A percentile compares a stretch with the other conserved stretches of the same genome.
These are phyloP conservation scores for Starmerella floricola DNA, from an alignment of 805 yeast genomes.

Conservation along the genomic window DNA sequence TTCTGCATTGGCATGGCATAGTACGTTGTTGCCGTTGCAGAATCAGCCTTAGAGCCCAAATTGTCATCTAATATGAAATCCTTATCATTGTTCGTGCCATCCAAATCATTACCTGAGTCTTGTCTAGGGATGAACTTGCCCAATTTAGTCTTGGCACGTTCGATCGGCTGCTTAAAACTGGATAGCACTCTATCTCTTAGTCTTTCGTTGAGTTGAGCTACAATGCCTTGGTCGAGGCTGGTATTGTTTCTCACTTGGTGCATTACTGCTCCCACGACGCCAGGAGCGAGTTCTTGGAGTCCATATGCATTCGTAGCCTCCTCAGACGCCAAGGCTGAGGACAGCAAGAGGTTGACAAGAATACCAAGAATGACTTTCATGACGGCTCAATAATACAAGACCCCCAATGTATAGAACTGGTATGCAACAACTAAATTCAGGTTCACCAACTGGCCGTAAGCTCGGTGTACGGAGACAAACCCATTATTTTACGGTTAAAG, in stretches of 20 bases:
- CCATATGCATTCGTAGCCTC: too few relatives aligned
- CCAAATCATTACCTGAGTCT: neutral
- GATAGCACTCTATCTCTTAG: neutral
- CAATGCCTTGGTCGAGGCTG: neutral
- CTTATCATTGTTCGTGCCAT: neutral
- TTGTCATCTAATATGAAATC: neutral
- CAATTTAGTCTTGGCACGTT: neutral
- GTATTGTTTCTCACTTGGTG: constrained; percentile 7
- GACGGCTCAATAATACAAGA: too few relatives aligned
- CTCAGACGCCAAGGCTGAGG: too few relatives aligned
- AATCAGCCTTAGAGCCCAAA: neutral
- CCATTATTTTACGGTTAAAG: too few relatives aligned
- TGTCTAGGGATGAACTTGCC: neutral
- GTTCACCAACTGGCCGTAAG: too few relatives aligned
- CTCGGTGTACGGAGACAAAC: too few relatives aligned
- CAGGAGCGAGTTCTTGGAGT: constrained; percentile 6
- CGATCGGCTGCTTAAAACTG: neutral
- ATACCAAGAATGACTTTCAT: too few relatives aligned
- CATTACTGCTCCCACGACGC: constrained; percentile 15
- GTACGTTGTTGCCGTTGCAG: neutral
- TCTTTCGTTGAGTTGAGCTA: constrained; percentile 8
- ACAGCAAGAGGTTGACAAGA: too few relatives aligned
- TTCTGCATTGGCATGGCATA: constrained; percentile 19
- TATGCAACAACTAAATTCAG: too few relatives aligned
- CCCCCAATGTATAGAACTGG: too few relatives aligned